Conservation (phyloP, 805 yeast genomes). For the Candida dendrica region DNA sequence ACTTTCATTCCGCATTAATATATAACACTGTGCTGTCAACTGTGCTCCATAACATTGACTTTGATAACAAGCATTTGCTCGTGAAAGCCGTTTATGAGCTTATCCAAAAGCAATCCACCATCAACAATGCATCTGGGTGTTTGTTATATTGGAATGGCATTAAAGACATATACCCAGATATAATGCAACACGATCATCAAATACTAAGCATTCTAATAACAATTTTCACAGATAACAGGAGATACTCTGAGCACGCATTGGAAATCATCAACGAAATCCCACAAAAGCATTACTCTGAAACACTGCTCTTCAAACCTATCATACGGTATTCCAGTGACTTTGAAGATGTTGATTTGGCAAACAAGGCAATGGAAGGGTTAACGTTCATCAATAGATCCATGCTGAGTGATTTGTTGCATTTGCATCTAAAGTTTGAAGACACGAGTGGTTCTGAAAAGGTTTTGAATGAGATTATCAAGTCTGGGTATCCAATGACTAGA, state of each 20-base stretch:
- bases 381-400: conserved; percentile 11
- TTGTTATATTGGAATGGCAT: conserved; percentile 14
- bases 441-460: conserved; percentile 13
- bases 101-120: conserved; percentile 9
- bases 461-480: conserved; percentile 10
- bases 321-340: conserved; percentile 6
- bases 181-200: conserved; percentile 12
- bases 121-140: conserved; percentile 15
- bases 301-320: conserved; percentile 8
- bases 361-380: conserved; percentile 6
- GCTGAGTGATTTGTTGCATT: conserved; percentile 9
- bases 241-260: conserved; percentile 6
- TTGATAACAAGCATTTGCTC: conserved; percentile 1
- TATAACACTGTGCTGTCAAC: conserved; percentile 4
- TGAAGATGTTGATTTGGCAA: conserved; percentile 8
- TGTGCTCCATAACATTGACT: conserved; percentile 6
- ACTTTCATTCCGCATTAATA: conserved; percentile 4
- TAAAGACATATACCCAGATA: conserved; percentile 5
- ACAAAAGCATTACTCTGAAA: conserved; percentile 4
- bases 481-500: background rate
- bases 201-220: conserved; percentile 9
- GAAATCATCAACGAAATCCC: conserved; percentile 15
- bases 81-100: conserved; percentile 7
- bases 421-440: conserved; percentile 13
- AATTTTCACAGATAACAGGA: conserved; percentile 8